These are phyloP conservation scores for Phtheirospermum japonicum DNA, from an alignment of 257 asterid species.

Conservation along the genomic window DNA sequence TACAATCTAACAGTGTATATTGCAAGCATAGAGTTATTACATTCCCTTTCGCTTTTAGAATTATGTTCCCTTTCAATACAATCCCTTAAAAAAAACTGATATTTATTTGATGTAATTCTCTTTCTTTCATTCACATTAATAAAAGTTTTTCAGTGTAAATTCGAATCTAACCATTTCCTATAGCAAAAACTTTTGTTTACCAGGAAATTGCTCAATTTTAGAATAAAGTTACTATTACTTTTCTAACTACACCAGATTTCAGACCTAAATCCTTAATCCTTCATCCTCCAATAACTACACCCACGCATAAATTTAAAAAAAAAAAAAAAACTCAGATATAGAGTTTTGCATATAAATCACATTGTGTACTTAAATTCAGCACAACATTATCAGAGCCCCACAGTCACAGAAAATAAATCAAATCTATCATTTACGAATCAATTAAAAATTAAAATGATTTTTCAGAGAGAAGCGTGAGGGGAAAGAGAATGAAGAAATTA, in stretches of 20 bases:
- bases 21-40: background rate
- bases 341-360: constrained; percentile 18
- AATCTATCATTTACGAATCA: constrained; percentile 4
- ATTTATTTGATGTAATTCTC: too few relatives aligned
- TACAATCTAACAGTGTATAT: constrained; percentile 9
- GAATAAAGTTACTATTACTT: background rate
- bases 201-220: background rate
- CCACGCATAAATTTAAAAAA: background rate
- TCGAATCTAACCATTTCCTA: too few relatives aligned
- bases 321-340: constrained; percentile 1
- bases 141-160: too few relatives aligned
- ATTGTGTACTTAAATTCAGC: background rate
- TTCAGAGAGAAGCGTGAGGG: background rate
- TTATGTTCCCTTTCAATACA: too few relatives aligned
- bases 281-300: background rate
- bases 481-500: constrained; percentile 32
- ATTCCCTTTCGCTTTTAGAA: too few relatives aligned
- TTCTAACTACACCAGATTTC: background rate
- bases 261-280: background rate
- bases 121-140: too few relatives aligned
- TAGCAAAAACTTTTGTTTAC: too few relatives aligned
- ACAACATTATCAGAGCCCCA: constrained; percentile 9
- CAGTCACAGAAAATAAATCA: constrained; percentile 8
- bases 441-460: background rate
- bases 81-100: too few relatives aligned